Percentiles rank a stretch among this genome's conserved stretches.
Evolutionary conservation across 371 early-diverging fungal species (phyloP).

Genomic region (Furculomyces boomerangus): DNA sequence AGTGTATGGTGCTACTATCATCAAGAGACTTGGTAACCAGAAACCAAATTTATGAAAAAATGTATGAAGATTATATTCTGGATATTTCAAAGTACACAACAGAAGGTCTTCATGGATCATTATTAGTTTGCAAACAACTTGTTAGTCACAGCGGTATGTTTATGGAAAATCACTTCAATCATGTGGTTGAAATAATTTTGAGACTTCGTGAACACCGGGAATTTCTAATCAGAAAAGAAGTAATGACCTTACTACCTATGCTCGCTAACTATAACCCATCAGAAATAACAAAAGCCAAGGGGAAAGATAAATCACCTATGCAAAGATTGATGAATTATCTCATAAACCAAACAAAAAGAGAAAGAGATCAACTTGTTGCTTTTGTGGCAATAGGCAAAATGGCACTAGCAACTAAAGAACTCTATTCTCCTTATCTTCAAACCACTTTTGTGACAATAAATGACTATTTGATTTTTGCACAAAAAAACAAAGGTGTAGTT

Average conservation of each 20-base stretch:
- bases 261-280: constrained; percentile 67
- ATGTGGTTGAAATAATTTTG: constrained; percentile 59
- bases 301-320: constrained; percentile 33
- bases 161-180: constrained; percentile 63
- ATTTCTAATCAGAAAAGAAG: constrained; percentile 58
- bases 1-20: constrained; percentile 64
- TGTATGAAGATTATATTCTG: constrained; percentile 69
- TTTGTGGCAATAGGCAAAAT: constrained; percentile 77
- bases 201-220: constrained; percentile 68
- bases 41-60: constrained; percentile 52
- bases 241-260: constrained; percentile 63
- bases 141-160: constrained; percentile 70
- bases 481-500: constrained; percentile 32
- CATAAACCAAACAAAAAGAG: constrained; percentile 51
- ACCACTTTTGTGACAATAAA: constrained; percentile 47
- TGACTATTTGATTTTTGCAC: constrained; percentile 37
- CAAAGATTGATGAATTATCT: constrained; percentile 57
- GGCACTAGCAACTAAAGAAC: constrained; percentile 60
- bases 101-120: constrained; percentile 80
- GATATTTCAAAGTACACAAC: constrained; percentile 47
- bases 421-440: constrained; percentile 67
- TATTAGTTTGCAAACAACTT: constrained; percentile 66
- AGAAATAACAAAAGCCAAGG: constrained; percentile 29
- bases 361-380: constrained; percentile 53
- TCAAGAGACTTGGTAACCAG: constrained; percentile 56